Percentiles rank a stretch among this genome's conserved stretches.
Evolutionary conservation across 768 basidiomycete genomes (phyloP).

Genomic region (Gelatoporia subvermispora): DNA sequence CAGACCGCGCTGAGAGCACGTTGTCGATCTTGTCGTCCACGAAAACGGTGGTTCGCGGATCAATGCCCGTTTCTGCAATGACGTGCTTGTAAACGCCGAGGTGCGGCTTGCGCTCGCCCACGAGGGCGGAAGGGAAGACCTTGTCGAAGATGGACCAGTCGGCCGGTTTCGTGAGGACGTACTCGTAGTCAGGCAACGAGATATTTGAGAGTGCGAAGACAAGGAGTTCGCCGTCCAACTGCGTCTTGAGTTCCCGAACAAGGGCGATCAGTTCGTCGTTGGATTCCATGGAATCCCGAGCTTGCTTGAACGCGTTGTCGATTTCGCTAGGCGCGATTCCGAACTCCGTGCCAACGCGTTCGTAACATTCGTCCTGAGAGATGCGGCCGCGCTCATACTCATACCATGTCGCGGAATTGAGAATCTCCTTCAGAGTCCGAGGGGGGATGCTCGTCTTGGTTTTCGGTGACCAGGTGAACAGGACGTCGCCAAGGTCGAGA

Average conservation of each 20-base stretch:
- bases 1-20: constrained; percentile 50
- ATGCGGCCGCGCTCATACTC: constrained; percentile 49
- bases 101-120: constrained; percentile 52
- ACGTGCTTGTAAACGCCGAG: constrained; percentile 50
- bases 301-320: constrained; percentile 39
- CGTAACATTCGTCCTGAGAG: constrained; percentile 40
- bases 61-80: constrained; percentile 37
- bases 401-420: constrained; percentile 44
- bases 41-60: constrained; percentile 46
- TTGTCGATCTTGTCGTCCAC: constrained; percentile 61
- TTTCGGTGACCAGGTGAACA: constrained; percentile 49
- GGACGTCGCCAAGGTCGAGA: constrained; percentile 53
- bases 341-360: constrained; percentile 36
- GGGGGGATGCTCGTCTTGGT: constrained; percentile 41
- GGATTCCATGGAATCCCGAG: constrained; percentile 42
- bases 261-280: constrained; percentile 35
- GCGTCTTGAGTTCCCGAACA: constrained; percentile 39
- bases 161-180: constrained; percentile 36
- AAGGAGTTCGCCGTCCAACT: constrained; percentile 28
- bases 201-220: constrained; percentile 55
- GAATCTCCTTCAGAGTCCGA: constrained; percentile 36
- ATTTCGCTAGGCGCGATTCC: constrained; percentile 32
- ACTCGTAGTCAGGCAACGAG: constrained; percentile 42
- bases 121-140: constrained; percentile 45
- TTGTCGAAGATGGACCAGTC: constrained; percentile 50